These are phyloP conservation scores for Sordaria brevicollis DNA, from an alignment of 495 filamentous ascomycete genomes.

Conservation along the genomic window DNA sequence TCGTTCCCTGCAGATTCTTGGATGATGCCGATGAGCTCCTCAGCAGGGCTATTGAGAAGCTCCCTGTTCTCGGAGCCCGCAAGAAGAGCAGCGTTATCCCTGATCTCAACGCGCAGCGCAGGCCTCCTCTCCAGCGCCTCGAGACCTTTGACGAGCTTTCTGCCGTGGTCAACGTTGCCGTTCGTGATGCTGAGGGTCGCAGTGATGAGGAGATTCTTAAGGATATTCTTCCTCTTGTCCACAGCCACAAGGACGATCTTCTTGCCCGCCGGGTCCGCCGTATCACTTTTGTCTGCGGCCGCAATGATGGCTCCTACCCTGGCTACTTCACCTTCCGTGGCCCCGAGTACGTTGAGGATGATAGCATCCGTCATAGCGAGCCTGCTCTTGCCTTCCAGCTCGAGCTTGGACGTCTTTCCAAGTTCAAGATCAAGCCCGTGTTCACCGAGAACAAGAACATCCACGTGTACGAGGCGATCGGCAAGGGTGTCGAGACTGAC, in stretches of 20 bases:
- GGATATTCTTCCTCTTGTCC: constrained; percentile 63
- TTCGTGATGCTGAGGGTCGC: constrained; percentile 78
- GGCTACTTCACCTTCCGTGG: constrained; percentile 98
- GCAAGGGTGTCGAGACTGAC: constrained; percentile 87
- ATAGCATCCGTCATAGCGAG: constrained; percentile 93
- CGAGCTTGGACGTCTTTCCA: constrained; percentile 83
- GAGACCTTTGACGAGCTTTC: constrained; percentile 64
- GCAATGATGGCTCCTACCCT: constrained; percentile 88
- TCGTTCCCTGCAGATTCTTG: constrained; percentile 83
- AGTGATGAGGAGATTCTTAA: constrained; percentile 73
- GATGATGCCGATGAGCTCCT: constrained; percentile 88
- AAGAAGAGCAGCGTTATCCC: constrained; percentile 43
- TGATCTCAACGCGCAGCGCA: constrained; percentile 63
- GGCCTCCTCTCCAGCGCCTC: constrained; percentile 33
- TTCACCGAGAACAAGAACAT: constrained; percentile 99
- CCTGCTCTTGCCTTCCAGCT: constrained; percentile 97
- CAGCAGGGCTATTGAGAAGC: constrained; percentile 67
- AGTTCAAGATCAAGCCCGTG: constrained; percentile 94
- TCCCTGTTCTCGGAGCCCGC: constrained; percentile 45
- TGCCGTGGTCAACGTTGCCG: constrained; percentile 81
- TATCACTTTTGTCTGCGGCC: constrained; percentile 92
- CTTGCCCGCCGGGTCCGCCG: constrained; percentile 71
- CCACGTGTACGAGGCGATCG: constrained; percentile 93
- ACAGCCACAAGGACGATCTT: constrained; percentile 77
- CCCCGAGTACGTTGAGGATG: constrained; percentile 77